These are phyloP conservation scores for Candolleomyces eurysporus DNA, from an alignment of 768 basidiomycete species.

Conservation along the genomic window DNA sequence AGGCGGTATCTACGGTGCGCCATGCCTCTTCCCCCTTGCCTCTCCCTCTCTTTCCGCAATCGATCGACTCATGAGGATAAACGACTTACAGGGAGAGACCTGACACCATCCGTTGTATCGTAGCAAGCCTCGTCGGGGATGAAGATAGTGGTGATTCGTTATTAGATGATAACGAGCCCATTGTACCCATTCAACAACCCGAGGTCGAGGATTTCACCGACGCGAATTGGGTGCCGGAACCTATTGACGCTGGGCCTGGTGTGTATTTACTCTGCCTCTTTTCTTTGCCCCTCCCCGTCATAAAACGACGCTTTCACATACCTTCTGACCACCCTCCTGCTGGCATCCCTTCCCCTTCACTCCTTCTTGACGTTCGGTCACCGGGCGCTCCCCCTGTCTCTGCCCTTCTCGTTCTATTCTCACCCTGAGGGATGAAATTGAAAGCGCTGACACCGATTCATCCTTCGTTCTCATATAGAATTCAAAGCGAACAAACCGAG, in stretches of 20 bases:
- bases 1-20: slow-evolving; percentile 79
- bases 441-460: neutral
- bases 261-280: slow-evolving; percentile 14
- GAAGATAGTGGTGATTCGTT: slow-evolving; percentile 78
- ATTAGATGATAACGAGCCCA: slow-evolving; percentile 81
- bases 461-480: slow-evolving; percentile 42
- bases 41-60: neutral
- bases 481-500: slow-evolving; percentile 89
- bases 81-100: slow-evolving; percentile 61
- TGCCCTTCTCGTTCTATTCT: too few species aligned
- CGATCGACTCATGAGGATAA: neutral
- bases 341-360: too few species aligned
- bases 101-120: slow-evolving; percentile 93
- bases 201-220: slow-evolving; percentile 88
- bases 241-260: slow-evolving; percentile 96
- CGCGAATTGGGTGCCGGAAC: slow-evolving; percentile 94
- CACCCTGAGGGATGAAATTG: too few species aligned
- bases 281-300: neutral
- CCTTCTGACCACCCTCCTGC: too few species aligned
- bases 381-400: too few species aligned
- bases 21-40: neutral
- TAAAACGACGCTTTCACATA: neutral
- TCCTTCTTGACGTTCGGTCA: too few species aligned
- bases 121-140: slow-evolving; percentile 86
- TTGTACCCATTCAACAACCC: slow-evolving; percentile 68